phyloP scores from a whole-genome alignment of 768 basidiomycete species.

The Leucosporidium scottii region DNA sequence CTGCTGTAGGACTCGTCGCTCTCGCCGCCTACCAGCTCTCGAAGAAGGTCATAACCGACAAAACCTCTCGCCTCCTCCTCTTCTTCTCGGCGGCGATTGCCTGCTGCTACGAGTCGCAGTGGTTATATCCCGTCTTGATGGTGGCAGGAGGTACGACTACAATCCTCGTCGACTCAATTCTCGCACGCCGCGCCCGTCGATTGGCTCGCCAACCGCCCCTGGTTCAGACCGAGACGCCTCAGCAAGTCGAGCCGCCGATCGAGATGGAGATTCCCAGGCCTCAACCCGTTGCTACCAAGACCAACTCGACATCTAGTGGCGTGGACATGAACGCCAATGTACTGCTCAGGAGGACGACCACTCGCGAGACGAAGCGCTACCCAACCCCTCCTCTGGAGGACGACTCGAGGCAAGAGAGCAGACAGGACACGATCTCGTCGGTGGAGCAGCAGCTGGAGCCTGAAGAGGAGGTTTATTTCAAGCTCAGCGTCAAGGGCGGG shows the following conservation, averaged over 20 bases:
- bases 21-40: slow-evolving; percentile 51
- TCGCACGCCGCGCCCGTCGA: too few relatives aligned
- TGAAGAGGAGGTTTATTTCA: not conserved
- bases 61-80: slow-evolving; percentile 46
- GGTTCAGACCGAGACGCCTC: not conserved
- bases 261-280: slow-evolving; percentile 5
- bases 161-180: slow-evolving; percentile 44
- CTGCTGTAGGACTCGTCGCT: slow-evolving; percentile 53
- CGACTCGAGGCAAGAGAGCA: too few relatives aligned
- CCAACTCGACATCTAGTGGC: not conserved
- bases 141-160: slow-evolving; percentile 45
- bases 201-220: too few relatives aligned
- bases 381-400: too few relatives aligned
- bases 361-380: too few relatives aligned
- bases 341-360: too few relatives aligned
- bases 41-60: slow-evolving; percentile 49
- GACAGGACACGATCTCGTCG: too few relatives aligned
- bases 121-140: slow-evolving; percentile 52
- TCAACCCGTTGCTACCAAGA: not conserved
- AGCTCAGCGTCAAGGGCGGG: not conserved
- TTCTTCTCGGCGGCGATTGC: slow-evolving; percentile 48
- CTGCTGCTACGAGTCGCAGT: slow-evolving; percentile 51
- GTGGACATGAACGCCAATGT: too few relatives aligned
- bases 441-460: too few relatives aligned
- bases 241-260: slow-evolving; percentile 1